Conservation (phyloP, 345 rosid species). For the Kandelia obovata region DNA sequence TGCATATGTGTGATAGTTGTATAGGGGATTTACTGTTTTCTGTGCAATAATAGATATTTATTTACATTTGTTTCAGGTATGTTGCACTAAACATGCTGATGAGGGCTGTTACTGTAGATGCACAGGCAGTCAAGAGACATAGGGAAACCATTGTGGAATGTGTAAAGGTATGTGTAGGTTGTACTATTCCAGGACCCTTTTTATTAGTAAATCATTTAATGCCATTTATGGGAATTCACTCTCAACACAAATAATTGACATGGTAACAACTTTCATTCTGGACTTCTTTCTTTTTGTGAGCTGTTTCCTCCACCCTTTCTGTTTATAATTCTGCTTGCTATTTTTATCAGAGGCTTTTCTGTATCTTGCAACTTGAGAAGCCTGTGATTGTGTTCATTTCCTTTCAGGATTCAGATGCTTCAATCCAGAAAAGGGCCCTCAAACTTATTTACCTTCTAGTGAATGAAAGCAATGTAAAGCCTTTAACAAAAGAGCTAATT, state of each 20-base stretch:
- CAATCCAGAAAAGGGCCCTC: constrained; percentile 95
- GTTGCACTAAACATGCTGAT: constrained; percentile 97
- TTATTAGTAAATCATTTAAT: not conserved
- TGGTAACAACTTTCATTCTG: too few relatives aligned
- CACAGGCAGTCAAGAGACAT: constrained; percentile 97
- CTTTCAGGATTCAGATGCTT: constrained; percentile 95
- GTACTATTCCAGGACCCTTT: not conserved
- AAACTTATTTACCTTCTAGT: constrained; percentile 82
- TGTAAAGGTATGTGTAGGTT: constrained; percentile 66
- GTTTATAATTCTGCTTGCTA: constrained; percentile 5
- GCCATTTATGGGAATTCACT: too few relatives aligned
- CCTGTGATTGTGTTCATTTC: constrained; percentile 31
- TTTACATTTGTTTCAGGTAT: constrained; percentile 47
- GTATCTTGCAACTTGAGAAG: constrained; percentile 5
- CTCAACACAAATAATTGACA: too few relatives aligned
- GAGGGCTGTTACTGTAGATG: constrained; percentile 85
- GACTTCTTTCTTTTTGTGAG: too few relatives aligned
- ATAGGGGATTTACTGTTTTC: too few relatives aligned
- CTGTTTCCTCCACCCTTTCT: too few relatives aligned
- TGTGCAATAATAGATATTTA: too few relatives aligned
- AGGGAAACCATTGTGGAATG: constrained; percentile 95
- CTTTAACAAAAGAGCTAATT: constrained; percentile 82
- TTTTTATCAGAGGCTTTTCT: constrained; percentile 4
- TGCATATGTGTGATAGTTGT: too few relatives aligned
- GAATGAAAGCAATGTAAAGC: constrained; percentile 87